Evolutionary conservation across 106 monocot species (phyloP), one percentile per base, ranked within the genome.

Genomic region (Dendrobium officinale): DNA sequence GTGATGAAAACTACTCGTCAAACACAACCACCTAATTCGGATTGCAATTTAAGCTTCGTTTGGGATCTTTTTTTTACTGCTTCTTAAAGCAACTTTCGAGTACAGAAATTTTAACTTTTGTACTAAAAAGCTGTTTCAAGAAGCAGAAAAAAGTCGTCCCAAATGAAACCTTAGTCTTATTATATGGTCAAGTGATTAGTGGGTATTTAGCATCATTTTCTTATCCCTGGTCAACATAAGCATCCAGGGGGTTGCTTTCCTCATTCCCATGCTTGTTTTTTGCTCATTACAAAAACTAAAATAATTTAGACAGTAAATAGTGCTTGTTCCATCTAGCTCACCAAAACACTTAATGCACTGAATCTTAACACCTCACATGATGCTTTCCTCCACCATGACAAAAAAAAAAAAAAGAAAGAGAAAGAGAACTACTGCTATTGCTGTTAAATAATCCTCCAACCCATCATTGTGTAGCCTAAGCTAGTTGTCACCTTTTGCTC

Each of bases 381-480:
- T 64, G 20, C 64, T 64, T 26, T 64, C 64, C 22, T 64, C 64
- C 64, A 22, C 64, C 64, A 64, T 22, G 64, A 26, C 64, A 10
- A 51, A 51, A 51, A 51, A 13, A 51, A 51, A 2, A 59, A 51
- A 51, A 51, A 51, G 2, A 51, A 51, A 2, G 20, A 4, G 17
- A 59, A 59, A 59, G 64, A 8, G 22, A 22, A 26, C n/a, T 64
- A 24, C 22, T 64, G 64, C 9, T 64, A 20, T 58, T 20, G 4
- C 11, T 26, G 26, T 64, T 64, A 26, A 64, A 64, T 64, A 64
- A 64, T 64, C n/a, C n/a, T 64, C 22, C 64, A 64, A 22, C 26
- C 64, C 64, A 64, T 64, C 64, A 64, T 64, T 64, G n/a, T 64
- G 64, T 64, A 64, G 64, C 64, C 64, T 22, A 64, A 64, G 64